Conservation (phyloP, 805 yeast species). For the Starmerella riodocensis region DNA sequence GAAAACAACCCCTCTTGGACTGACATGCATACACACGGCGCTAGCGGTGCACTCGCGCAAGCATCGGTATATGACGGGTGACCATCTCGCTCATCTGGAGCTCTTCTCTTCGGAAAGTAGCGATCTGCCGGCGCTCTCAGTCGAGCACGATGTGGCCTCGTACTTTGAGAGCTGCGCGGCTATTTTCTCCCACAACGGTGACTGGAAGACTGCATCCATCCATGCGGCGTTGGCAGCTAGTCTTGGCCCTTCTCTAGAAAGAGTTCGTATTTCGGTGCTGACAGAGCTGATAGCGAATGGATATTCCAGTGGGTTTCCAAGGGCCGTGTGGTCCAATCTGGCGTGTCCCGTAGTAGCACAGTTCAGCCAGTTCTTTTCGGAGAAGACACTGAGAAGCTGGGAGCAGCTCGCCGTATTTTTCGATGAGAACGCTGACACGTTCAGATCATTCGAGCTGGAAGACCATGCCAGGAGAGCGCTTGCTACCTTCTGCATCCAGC, state of each 20-base stretch:
- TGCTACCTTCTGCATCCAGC: not conserved
- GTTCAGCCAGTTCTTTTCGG: not conserved
- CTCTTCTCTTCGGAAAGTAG: not conserved
- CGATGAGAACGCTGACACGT: not conserved
- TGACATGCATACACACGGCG: conserved; percentile 4
- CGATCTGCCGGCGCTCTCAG: not conserved
- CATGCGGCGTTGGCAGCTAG: conserved; percentile 11
- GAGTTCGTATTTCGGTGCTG: conserved; percentile 2
- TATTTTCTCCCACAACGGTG: not conserved
- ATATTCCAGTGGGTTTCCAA: not conserved
- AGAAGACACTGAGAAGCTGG: not conserved
- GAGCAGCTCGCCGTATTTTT: not conserved
- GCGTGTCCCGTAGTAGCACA: conserved; percentile 2
- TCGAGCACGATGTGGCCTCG: not conserved
- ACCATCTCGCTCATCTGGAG: not conserved
- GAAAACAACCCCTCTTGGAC: no score
- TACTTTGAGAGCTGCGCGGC: conserved; percentile 6
- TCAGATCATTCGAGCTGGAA: not conserved
- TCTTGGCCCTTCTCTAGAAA: not conserved
- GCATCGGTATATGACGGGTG: not conserved
- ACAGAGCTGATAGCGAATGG: conserved; percentile 12
- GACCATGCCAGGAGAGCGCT: conserved; percentile 1
- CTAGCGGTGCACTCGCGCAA: conserved; percentile 1
- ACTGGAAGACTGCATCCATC: conserved; percentile 10
- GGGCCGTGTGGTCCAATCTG: not conserved